phyloP scores from a whole-genome alignment of 2,329 filamentous ascomycete genomes.

The Diplodia mutila region DNA sequence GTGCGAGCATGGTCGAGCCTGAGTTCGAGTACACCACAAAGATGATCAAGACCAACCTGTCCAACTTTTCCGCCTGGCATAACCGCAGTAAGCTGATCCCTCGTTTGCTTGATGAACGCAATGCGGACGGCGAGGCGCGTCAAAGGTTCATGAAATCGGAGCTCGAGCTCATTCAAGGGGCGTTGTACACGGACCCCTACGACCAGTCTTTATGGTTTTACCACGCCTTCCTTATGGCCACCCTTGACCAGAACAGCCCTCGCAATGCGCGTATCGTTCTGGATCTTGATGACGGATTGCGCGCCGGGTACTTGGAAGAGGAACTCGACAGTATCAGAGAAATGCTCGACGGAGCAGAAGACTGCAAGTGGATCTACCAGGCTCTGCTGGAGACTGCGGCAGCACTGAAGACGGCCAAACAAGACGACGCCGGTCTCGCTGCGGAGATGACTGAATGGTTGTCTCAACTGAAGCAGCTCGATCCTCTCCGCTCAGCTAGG shows the following conservation, averaged over 20 bases:
- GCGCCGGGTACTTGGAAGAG: slow-evolving; percentile 64
- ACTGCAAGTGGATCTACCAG: slow-evolving; percentile 89
- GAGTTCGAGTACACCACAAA: slow-evolving; percentile 90
- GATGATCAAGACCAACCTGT: slow-evolving; percentile 83
- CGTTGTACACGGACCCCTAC: slow-evolving; percentile 85
- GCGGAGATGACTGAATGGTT: slow-evolving; percentile 60
- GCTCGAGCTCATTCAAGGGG: slow-evolving; percentile 73
- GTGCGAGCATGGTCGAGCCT: slow-evolving; percentile 68
- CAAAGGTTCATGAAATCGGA: slow-evolving; percentile 76
- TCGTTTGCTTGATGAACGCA: slow-evolving; percentile 71
- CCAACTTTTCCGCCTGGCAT: slow-evolving; percentile 98
- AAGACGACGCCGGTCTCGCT: slow-evolving; percentile 55
- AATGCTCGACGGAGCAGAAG: slow-evolving; percentile 66
- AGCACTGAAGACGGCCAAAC: background rate
- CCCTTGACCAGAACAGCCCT: slow-evolving; percentile 56
- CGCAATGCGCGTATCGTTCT: slow-evolving; percentile 65
- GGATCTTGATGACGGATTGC: slow-evolving; percentile 63
- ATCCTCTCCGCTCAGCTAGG: slow-evolving; percentile 73
- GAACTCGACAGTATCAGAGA: slow-evolving; percentile 78
- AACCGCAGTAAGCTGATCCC: slow-evolving; percentile 83
- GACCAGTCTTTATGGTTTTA: slow-evolving; percentile 98
- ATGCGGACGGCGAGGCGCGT: slow-evolving; percentile 65
- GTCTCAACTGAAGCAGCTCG: slow-evolving; percentile 66
- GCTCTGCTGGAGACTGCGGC: slow-evolving; percentile 76
- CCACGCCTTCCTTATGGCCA: slow-evolving; percentile 82